phyloP scores from a whole-genome alignment of 2,329 filamentous ascomycete genomes.

The Aspergillus spinulosporus region DNA sequence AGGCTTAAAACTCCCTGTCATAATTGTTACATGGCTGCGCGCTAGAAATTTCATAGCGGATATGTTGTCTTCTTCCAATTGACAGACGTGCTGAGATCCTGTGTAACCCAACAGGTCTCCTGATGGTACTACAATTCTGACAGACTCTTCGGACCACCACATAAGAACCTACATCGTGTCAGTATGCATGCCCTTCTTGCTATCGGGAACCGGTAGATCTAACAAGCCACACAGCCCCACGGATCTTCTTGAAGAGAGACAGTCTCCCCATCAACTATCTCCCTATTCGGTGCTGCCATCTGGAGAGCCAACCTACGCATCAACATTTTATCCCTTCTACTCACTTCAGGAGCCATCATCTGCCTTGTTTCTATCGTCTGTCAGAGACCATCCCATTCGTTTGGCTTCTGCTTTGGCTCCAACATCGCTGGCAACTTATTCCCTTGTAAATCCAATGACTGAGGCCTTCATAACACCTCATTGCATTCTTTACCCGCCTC shows the following conservation, averaged over 20 bases:
- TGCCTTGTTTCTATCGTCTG: slow-evolving; percentile 53
- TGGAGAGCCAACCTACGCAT: slow-evolving; percentile 54
- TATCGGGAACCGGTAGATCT: slow-evolving; percentile 6
- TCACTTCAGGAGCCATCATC: slow-evolving; percentile 52
- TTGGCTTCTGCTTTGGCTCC: slow-evolving; percentile 57
- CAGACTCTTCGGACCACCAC: slow-evolving; percentile 52
- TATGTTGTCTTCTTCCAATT: background rate
- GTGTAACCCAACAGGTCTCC: slow-evolving; percentile 43
- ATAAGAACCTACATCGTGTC: slow-evolving; percentile 58
- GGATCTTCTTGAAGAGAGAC: slow-evolving; percentile 47
- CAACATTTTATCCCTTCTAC: slow-evolving; percentile 57
- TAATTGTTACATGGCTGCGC: background rate
- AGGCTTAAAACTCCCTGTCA: background rate
- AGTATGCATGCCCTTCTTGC: slow-evolving; percentile 18
- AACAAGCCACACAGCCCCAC: slow-evolving; percentile 40
- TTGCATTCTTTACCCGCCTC: slow-evolving; percentile 54
- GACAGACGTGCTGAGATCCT: background rate
- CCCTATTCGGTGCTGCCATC: slow-evolving; percentile 50
- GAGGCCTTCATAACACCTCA: slow-evolving; percentile 58
- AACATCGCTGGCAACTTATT: slow-evolving; percentile 53
- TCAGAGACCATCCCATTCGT: slow-evolving; percentile 57
- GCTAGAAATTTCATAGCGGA: background rate
- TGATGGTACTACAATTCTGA: slow-evolving; percentile 60
- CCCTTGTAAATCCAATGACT: slow-evolving; percentile 55
- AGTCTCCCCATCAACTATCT: slow-evolving; percentile 39